Percentiles rank a stretch among this genome's conserved stretches.
Conservation (phyloP, 805 yeast genomes). For the Wickerhamiella lipophila region DNA sequence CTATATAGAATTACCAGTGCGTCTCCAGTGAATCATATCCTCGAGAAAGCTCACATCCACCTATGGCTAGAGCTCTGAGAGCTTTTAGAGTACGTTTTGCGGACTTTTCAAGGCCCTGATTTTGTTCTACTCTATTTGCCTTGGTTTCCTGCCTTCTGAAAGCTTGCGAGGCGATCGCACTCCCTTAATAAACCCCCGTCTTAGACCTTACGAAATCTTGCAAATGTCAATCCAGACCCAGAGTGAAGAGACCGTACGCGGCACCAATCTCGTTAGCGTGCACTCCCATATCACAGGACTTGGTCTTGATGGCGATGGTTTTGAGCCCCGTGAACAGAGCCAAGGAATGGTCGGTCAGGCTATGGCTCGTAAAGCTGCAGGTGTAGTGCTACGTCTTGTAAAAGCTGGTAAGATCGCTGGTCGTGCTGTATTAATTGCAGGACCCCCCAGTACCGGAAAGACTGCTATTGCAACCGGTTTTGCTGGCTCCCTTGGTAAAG, state of each 20-base stretch:
- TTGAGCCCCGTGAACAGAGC: conserved; percentile 64
- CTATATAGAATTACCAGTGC: too few species aligned
- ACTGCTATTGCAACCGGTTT: conserved; percentile 95
- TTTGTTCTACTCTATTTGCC: too few species aligned
- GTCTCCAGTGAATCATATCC: too few species aligned
- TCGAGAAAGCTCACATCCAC: too few species aligned
- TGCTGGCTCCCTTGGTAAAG: conserved; percentile 38
- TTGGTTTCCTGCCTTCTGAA: too few species aligned
- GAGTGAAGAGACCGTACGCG: conserved; percentile 37
- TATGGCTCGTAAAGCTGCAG: conserved; percentile 93
- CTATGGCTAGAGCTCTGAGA: too few species aligned
- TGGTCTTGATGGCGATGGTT: conserved; percentile 76
- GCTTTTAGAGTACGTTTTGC: too few species aligned
- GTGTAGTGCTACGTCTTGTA: conserved; percentile 82
- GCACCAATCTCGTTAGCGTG: conserved; percentile 83
- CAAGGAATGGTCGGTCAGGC: conserved; percentile 98
- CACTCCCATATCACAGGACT: conserved; percentile 95
- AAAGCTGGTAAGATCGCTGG: conserved; percentile 94
- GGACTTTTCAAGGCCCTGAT: too few species aligned
- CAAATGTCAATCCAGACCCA: conserved; percentile 31
- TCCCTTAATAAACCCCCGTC: neutral
- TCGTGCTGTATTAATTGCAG: conserved; percentile 87
- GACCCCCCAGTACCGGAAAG: conserved; percentile 98
- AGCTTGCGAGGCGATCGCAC: too few species aligned
- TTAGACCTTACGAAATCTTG: neutral